Evolutionary conservation across 305 asterid species (phyloP), one percentile per base, ranked within the genome.

Genomic region (Rubia balearica): DNA sequence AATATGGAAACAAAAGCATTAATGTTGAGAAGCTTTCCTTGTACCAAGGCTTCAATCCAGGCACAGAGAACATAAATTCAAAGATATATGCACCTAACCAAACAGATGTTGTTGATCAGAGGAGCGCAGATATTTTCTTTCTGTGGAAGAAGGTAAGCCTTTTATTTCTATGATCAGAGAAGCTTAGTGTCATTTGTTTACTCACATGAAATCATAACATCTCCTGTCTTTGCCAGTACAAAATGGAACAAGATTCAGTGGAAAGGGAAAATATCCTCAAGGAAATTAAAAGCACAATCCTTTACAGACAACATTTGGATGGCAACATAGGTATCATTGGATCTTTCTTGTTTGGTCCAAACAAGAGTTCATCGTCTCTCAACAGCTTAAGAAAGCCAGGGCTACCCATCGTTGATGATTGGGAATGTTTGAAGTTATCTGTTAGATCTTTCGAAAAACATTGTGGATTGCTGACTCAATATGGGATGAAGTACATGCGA

Each of bases 401-500:
- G 24, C 24, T 24, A 24, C 24, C 24, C 33, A 79, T 93, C 1
- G 96, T 82, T 0, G 96, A 93, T 67, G 97, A 93, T 62, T 93
- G 97, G 98, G 89, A 83, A 13, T 92, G 98, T 73, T 77, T 93
- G 64, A 93, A 93, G 78, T 84, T 95, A 64, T 82, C 75, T 91
- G 98, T 92, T 43, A 82, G 88, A 16, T 24, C 85, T 57, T 93
- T 87, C 21, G 98, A 93, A 81, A 70, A 68, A 0, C 91, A 77
- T 27, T 93, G 98, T 48, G 98, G 98, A 1, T 71, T 83, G 0
- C 49, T 93, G 74, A 88, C 86, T 0, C 94, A 89, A 24, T 93
- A 90, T 13, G 97, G 97, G n/a, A 90, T 93, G 97, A 90, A 90
- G 63, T 88, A 90, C 77, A 89, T 83, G 96, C 82, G 98, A 19